These are phyloP conservation scores for Yamadazyma songkhlaensis DNA, from an alignment of 1,139 yeast species.

Conservation along the genomic window DNA sequence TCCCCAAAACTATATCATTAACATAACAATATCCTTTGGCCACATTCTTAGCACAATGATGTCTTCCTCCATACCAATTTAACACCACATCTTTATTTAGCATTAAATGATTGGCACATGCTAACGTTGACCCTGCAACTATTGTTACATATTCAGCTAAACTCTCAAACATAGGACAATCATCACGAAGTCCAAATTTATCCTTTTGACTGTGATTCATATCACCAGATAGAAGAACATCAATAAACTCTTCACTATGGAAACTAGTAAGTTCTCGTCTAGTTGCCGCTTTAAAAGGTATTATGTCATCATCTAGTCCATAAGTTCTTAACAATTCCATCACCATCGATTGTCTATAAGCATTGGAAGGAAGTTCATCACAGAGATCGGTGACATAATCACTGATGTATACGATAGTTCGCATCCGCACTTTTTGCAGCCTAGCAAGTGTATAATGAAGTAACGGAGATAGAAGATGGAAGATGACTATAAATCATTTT, in stretches of 20 bases:
- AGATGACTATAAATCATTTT: slow-evolving; percentile 21
- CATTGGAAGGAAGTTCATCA: slow-evolving; percentile 53
- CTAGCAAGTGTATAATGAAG: too few relatives aligned
- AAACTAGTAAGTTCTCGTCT: slow-evolving; percentile 29
- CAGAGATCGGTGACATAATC: slow-evolving; percentile 21
- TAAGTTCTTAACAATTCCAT: slow-evolving; percentile 42
- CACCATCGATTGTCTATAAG: slow-evolving; percentile 48
- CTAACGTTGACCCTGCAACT: slow-evolving; percentile 58
- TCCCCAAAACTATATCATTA: slow-evolving; percentile 62
- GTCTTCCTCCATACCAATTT: slow-evolving; percentile 83
- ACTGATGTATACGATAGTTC: slow-evolving; percentile 7
- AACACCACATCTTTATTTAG: slow-evolving; percentile 36
- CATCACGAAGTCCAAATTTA: slow-evolving; percentile 48
- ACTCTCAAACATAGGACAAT: slow-evolving; percentile 62
- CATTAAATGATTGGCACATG: slow-evolving; percentile 40
- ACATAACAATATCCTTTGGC: slow-evolving; percentile 77
- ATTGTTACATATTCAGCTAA: slow-evolving; percentile 49
- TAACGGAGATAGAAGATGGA: slow-evolving; percentile 1
- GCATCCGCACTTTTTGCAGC: too few relatives aligned
- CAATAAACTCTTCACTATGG: slow-evolving; percentile 39
- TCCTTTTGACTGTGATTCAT: neutral
- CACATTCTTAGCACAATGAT: slow-evolving; percentile 54
- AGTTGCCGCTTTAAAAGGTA: slow-evolving; percentile 23
- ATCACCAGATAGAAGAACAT: slow-evolving; percentile 21
- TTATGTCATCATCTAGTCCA: slow-evolving; percentile 23